Evolutionary conservation across 192 early-diverging fungal genomes (phyloP), one percentile per base, ranked within the genome.

Genomic region (Obelidium mucronatum): DNA sequence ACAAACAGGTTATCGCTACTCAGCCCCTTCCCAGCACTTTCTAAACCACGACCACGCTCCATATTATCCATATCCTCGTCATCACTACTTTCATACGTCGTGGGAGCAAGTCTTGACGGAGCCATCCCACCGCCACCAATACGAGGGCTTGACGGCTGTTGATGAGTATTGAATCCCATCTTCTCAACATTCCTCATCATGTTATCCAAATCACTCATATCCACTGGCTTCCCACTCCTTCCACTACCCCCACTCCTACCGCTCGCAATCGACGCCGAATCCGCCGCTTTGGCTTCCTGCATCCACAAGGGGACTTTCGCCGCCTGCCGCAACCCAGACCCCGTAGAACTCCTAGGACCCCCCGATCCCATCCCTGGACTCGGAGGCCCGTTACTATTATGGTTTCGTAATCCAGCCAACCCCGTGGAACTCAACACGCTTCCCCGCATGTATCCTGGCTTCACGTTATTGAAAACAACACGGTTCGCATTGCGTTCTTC

Each of bases 141-240:
- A 31, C 6, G 8, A 0, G 6, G 17, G 8, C 56, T 17, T 33
- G 22, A 15, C 15, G 44, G 11, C 44, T 48, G 44, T 48, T 48
- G 44, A n/a, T n/a, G n/a, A 48, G 44, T 15, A 6, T 69, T 11
- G 35, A 69, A 54, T 17, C 67, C 67, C 6, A 54, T 8, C 48
- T 51, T 48, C 48, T 48, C 67, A 6, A 69, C 42, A 69, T 36
- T 69, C 40, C 34, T 24, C 28, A 52, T 31, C 42, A 69, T 54
- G 24, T 36, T 24, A 40, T 69, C 67, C 42, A 69, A 33, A 52
- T 69, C 67, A 17, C 67, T 36, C 67, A 69, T 69, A 69, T 69
- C 67, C 40, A 44, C 44, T 3, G 39, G 39, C n/a, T 53, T 44
- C 24, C 58, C 58, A 24, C 15, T 26, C 2, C 11, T 28, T 26